Percentiles rank a stretch among this genome's conserved stretches.
Evolutionary conservation across 192 early-diverging fungal species (phyloP).

Genomic region (Globomyces pollinis-pini): DNA sequence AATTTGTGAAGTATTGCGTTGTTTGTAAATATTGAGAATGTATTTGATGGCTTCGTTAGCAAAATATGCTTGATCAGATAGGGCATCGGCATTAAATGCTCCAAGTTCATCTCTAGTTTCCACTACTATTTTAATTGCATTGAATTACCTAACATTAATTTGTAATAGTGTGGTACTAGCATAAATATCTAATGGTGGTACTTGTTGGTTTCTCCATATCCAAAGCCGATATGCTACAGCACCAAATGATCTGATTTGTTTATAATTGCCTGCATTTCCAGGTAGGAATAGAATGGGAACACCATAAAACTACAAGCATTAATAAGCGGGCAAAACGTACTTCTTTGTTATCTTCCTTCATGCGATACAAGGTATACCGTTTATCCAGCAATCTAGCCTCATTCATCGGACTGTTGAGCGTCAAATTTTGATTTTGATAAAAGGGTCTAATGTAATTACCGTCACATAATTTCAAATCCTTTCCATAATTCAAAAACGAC

Average conservation of each 20-base stretch:
- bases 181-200: constrained; percentile 2
- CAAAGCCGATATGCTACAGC: constrained; percentile 49
- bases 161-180: neutral
- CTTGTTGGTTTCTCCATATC: neutral
- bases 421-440: neutral
- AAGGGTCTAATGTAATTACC: neutral
- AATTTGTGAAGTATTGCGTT: constrained; percentile 7
- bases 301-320: constrained; percentile 28
- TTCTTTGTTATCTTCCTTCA: neutral
- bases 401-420: neutral
- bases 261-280: constrained; percentile 88
- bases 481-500: neutral
- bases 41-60: constrained; percentile 24
- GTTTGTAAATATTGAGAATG: constrained; percentile 33
- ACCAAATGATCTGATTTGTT: constrained; percentile 81
- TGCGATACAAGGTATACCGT: neutral
- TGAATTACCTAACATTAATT: too few relatives aligned
- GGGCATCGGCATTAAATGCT: constrained; percentile 73
- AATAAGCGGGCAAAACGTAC: neutral
- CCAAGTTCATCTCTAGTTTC: constrained; percentile 87
- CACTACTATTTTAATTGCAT: constrained; percentile 39
- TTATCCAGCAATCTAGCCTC: neutral
- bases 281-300: constrained; percentile 90
- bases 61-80: constrained; percentile 81
- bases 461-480: constrained; percentile 5